Percentiles rank a stretch among this genome's conserved stretches.
These are phyloP conservation scores for Colletotrichum liaoningense DNA, from an alignment of 2,329 filamentous ascomycete genomes.

Conservation along the genomic window DNA sequence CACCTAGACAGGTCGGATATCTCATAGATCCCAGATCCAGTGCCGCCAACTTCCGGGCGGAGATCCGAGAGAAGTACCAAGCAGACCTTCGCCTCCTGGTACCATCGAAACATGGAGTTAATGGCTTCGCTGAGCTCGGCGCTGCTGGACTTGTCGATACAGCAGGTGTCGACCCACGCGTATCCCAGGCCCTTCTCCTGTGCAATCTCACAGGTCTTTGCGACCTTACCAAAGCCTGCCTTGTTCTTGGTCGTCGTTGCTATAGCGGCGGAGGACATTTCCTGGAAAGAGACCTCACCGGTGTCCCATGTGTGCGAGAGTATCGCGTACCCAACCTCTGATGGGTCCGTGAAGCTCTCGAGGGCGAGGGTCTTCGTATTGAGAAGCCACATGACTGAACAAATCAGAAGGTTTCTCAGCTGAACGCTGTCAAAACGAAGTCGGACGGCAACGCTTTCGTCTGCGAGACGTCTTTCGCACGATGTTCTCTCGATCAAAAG, in stretches of 20 bases:
- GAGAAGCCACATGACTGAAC: conserved; percentile 37
- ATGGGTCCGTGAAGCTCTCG: conserved; percentile 30
- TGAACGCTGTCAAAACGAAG: background rate
- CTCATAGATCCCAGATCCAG: background rate
- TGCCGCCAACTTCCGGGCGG: background rate
- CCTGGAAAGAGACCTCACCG: conserved; percentile 40
- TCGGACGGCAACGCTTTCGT: too few species aligned
- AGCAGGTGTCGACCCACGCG: conserved; percentile 42
- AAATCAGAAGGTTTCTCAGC: accelerated
- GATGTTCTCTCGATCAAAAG: too few species aligned
- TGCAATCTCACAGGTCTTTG: conserved; percentile 25
- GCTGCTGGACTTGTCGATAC: conserved; percentile 43
- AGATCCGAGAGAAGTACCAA: conserved; percentile 39
- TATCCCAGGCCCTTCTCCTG: conserved; percentile 20
- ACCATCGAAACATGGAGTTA: conserved; percentile 40
- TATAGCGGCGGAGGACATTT: conserved; percentile 8
- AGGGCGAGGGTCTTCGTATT: conserved; percentile 31
- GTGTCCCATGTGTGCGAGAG: conserved; percentile 43
- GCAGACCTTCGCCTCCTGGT: conserved; percentile 36
- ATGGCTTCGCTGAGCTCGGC: conserved; percentile 40
- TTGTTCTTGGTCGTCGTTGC: background rate
- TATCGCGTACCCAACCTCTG: conserved; percentile 40
- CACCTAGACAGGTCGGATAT: background rate
- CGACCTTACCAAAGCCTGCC: conserved; percentile 33
- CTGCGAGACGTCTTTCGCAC: too few species aligned